phyloP scores from a whole-genome alignment of 306 rosid genomes.

The Hylodesmum podocarpum region DNA sequence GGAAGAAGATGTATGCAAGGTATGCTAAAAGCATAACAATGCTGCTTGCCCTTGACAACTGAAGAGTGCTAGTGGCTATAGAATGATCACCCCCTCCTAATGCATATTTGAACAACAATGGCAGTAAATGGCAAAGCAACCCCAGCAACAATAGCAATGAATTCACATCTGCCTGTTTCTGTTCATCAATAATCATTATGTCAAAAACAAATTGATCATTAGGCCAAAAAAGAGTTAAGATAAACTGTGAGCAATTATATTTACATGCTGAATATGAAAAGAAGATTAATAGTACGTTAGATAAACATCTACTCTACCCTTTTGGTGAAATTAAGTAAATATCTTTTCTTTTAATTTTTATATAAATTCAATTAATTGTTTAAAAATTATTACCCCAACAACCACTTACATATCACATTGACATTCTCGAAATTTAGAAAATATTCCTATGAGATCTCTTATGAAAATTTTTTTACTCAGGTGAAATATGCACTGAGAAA shows the following conservation, averaged over 20 bases:
- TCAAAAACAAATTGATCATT: background rate
- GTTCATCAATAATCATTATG: conserved; percentile 25
- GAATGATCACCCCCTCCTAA: conserved; percentile 25
- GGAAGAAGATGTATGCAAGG: conserved; percentile 74
- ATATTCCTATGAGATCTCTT: too few species aligned
- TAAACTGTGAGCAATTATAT: background rate
- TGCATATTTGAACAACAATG: conserved; percentile 57
- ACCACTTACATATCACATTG: too few species aligned
- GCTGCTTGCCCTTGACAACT: conserved; percentile 86
- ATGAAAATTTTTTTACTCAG: too few species aligned
- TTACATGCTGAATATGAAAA: too few species aligned
- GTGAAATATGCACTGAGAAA: too few species aligned
- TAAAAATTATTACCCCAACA: too few species aligned
- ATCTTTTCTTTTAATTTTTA: too few species aligned
- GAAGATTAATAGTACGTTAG: too few species aligned
- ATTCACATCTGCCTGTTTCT: conserved; percentile 92
- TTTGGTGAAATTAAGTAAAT: too few species aligned
- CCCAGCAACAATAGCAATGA: conserved; percentile 71
- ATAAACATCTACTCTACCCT: too few species aligned
- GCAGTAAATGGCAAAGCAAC: conserved; percentile 82
- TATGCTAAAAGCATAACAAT: conserved; percentile 81
- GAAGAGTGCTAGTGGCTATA: conserved; percentile 51
- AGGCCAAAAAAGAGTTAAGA: background rate
- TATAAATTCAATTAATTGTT: too few species aligned
- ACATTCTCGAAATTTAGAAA: too few species aligned